Conservation (phyloP, 2,329 filamentous ascomycete genomes). For the Setomelanomma holmii region DNA sequence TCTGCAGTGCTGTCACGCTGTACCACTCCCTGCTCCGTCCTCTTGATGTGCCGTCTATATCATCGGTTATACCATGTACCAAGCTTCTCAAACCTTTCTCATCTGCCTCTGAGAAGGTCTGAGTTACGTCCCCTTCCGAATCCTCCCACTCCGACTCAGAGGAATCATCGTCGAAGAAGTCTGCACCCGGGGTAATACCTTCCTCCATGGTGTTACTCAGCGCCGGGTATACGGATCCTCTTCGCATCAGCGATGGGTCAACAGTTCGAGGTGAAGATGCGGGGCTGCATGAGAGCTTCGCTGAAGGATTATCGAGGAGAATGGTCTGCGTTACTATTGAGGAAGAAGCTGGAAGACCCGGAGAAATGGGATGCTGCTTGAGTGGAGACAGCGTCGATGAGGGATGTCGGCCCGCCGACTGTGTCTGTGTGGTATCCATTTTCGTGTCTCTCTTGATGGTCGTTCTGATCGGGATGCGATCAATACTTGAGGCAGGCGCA, state of each 20-base stretch:
- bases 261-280: constrained; percentile 39
- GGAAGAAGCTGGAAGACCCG: constrained; percentile 10
- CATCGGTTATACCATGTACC: constrained; percentile 2
- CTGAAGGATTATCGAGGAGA: constrained; percentile 32
- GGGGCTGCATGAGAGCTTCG: constrained; percentile 36
- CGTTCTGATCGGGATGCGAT: neutral
- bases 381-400: constrained; percentile 10
- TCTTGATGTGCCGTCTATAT: constrained; percentile 1
- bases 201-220: constrained; percentile 33
- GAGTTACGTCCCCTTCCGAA: constrained; percentile 23
- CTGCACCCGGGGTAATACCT: constrained; percentile 23
- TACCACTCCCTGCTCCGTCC: constrained; percentile 20
- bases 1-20: constrained; percentile 22
- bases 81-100: constrained; percentile 10
- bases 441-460: neutral
- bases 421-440: constrained; percentile 9
- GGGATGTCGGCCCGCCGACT: neutral
- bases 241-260: constrained; percentile 24
- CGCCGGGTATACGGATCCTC: constrained; percentile 30
- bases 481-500: neutral
- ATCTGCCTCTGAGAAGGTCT: constrained; percentile 12
- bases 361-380: constrained; percentile 17
- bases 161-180: constrained; percentile 40
- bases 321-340: constrained; percentile 27
- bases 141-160: constrained; percentile 35